phyloP scores from a whole-genome alignment of 1,139 yeast species.

The Blastobotrys serpentis region DNA sequence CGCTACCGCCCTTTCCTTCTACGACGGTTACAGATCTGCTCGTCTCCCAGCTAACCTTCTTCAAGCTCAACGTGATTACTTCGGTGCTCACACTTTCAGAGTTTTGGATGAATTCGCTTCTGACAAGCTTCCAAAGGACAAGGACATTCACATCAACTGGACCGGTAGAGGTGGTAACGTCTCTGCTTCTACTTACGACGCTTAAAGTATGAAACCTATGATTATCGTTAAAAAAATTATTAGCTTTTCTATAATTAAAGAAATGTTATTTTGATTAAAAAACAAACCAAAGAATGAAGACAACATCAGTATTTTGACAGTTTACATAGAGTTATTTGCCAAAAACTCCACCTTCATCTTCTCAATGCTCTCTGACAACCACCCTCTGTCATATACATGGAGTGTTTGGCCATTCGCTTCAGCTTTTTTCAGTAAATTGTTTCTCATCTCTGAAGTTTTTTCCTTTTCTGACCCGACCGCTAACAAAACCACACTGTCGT shows the following conservation, averaged over 20 bases:
- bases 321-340: not conserved
- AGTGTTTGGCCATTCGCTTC: conserved; percentile 2
- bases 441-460: conserved; percentile 1
- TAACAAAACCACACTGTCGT: conserved; percentile 17
- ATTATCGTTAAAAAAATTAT: not conserved
- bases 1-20: conserved; percentile 94
- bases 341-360: conserved; percentile 5
- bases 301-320: not conserved
- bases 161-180: conserved; percentile 99
- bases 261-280: not conserved
- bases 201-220: conserved; percentile 46
- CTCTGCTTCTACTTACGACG: conserved; percentile 91
- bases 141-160: conserved; percentile 97
- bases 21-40: conserved; percentile 98
- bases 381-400: conserved; percentile 8
- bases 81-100: conserved; percentile 99
- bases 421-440: conserved; percentile 1
- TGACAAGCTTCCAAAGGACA: conserved; percentile 70
- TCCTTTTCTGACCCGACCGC: conserved; percentile 12
- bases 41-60: conserved; percentile 95
- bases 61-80: conserved; percentile 99
- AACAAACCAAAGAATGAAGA: not conserved
- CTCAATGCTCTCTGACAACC: conserved; percentile 8
- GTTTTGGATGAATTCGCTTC: conserved; percentile 85
- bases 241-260: conserved; percentile 5